A percentile compares a stretch with the other conserved stretches of the same genome.
phyloP scores from a whole-genome alignment of 768 basidiomycete species.

The Auriscalpium microsporum region DNA sequence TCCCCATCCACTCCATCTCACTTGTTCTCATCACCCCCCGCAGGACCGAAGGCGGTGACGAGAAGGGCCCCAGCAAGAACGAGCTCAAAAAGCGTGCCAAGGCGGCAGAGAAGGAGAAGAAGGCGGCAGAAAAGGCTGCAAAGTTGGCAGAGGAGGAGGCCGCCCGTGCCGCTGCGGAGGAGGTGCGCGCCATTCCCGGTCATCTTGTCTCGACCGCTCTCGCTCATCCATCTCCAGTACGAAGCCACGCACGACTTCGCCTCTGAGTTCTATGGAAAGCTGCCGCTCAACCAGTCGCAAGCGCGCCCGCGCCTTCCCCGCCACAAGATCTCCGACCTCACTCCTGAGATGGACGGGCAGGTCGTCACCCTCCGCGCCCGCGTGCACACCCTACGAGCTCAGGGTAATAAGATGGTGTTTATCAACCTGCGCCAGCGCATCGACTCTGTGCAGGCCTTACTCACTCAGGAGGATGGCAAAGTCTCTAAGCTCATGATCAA shows the following conservation, averaged over 20 bases:
- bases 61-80: constrained; percentile 66
- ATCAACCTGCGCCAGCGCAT: constrained; percentile 83
- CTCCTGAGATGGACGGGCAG: constrained; percentile 55
- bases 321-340: constrained; percentile 57
- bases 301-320: constrained; percentile 55
- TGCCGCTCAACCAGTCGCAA: constrained; percentile 90
- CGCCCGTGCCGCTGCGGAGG: constrained; percentile 57
- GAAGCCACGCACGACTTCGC: constrained; percentile 57
- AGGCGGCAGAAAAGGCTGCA: constrained; percentile 78
- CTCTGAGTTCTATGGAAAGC: constrained; percentile 70
- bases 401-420: constrained; percentile 95
- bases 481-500: constrained; percentile 98
- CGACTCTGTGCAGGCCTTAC: constrained; percentile 79
- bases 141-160: constrained; percentile 68
- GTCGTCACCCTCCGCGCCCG: constrained; percentile 81
- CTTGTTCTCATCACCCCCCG: too few species aligned
- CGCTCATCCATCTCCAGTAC: background rate
- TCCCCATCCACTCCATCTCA: background rate
- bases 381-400: constrained; percentile 83
- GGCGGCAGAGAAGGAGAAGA: constrained; percentile 83
- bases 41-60: constrained; percentile 11
- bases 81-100: constrained; percentile 90
- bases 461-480: constrained; percentile 60
- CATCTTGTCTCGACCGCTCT: background rate
- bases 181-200: constrained; percentile 30